Base-by-base conservation (phyloP, 2,329 filamentous ascomycete species). In the Penicillium rolfsii region DNA sequence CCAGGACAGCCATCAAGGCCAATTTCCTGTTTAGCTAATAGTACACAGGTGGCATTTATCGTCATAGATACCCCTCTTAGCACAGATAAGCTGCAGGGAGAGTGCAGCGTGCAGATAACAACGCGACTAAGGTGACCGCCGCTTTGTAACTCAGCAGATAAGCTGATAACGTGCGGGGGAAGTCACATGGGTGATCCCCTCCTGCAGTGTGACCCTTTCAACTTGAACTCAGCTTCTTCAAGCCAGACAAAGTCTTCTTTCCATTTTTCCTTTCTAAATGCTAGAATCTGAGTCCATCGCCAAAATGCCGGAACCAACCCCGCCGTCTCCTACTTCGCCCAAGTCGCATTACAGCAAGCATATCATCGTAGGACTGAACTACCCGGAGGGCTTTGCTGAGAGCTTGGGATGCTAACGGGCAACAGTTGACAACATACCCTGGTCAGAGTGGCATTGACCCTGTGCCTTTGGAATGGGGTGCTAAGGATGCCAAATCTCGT, bases 381-480 rank as follows among this genome's bases (percentile, higher is more conserved):
- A 26, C 28, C 19, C 30, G 8, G 30, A 36, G 35, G 35, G 4
- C 22, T 38, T 38, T 28, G 24, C 19, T 16, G 26, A 6, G 35
- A 35, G 33, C 11, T 43, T 52, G 30, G 6, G 12, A 33, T 7
- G 26, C 58, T 73, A 45, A 72, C 57, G 33, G 50, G 7, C 16
- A 22, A 19, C 59, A 76, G 73, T 75, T 91, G 67, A 91, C 89
- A 54, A 97, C 93, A 5, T 97, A 98, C 77, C 94, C 94, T 30
- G 93, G 92, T 69, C 94, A 97, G 79, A 92, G 91, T 67, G 94
- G 94, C 64, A 94, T 98, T 77, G 91, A 96, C 66, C 93, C 94
- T n/a, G 81, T 97, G 55, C 86, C 88, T 24, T 87, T 98, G 83
- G 84, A 90, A 68, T 98, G 94, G 94, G 94, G 94, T 54, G 87